A percentile compares a stretch with the other conserved stretches of the same genome.
These are phyloP conservation scores for Eucalyptus erythrocorys DNA, from an alignment of 345 rosid species.

Conservation along the genomic window DNA sequence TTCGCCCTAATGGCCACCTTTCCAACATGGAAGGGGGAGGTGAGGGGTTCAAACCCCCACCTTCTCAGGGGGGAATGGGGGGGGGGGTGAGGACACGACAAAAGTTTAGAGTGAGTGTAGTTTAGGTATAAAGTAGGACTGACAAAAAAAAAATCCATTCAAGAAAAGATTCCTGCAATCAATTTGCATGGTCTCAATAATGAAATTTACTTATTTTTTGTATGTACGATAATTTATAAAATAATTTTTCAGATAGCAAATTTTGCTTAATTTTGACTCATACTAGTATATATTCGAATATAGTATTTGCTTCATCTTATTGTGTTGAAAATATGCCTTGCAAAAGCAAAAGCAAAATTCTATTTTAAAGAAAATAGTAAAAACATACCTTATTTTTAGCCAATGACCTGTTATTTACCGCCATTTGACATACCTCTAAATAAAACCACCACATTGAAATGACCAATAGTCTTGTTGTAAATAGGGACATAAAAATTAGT, in stretches of 20 bases:
- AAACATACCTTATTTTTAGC: neutral
- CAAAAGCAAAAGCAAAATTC: neutral
- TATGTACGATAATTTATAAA: neutral
- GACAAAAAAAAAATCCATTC: no score
- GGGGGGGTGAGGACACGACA: no score
- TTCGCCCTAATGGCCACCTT: no score
- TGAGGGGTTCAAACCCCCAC: no score
- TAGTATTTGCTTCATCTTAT: neutral
- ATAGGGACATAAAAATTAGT: neutral
- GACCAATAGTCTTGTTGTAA: neutral
- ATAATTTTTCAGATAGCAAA: neutral
- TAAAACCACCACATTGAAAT: neutral
- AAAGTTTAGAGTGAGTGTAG: no score
- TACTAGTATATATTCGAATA: neutral
- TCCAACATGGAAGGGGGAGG: no score
- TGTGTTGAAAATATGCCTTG: neutral
- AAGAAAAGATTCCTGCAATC: neutral
- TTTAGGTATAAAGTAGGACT: no score
- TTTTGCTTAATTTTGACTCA: neutral
- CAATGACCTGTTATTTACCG: neutral
- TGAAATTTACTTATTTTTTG: neutral
- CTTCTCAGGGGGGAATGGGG: no score
- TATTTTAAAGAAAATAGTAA: neutral
- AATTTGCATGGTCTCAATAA: neutral
- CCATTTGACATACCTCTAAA: neutral